A percentile compares a stretch with the other conserved stretches of the same genome.
Conservation (phyloP, 2,329 filamentous ascomycete species). For the Teratosphaeria zuluensis region DNA sequence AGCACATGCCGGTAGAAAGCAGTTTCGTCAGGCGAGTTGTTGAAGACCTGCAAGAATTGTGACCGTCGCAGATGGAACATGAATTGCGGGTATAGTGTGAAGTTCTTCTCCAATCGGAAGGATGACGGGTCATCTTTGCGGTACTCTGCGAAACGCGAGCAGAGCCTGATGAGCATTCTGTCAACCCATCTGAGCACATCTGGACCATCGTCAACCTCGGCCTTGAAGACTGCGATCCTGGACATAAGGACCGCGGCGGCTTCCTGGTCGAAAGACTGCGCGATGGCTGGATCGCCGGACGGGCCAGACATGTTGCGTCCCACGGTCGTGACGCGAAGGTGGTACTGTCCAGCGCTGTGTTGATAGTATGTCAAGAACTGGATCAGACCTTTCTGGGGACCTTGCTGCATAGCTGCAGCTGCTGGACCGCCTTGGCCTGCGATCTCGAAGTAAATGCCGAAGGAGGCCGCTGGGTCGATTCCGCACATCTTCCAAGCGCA, state of each 20-base stretch:
- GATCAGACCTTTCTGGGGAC: constrained; percentile 87
- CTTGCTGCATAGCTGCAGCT: constrained; percentile 61
- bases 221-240: constrained; percentile 97
- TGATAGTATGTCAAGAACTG: constrained; percentile 99
- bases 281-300: constrained; percentile 85
- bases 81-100: constrained; percentile 96
- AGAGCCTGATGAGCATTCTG: constrained; percentile 92
- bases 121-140: constrained; percentile 96
- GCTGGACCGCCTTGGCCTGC: constrained; percentile 82
- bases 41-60: constrained; percentile 98
- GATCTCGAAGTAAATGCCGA: constrained; percentile 96
- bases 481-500: constrained; percentile 99
- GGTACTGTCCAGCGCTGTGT: constrained; percentile 91
- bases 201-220: constrained; percentile 96
- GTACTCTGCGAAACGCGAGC: constrained; percentile 94
- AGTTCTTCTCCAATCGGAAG: constrained; percentile 96
- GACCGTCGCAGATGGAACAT: constrained; percentile 98
- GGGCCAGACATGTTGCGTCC: constrained; percentile 85
- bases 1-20: constrained; percentile 97
- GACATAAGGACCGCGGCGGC: constrained; percentile 97
- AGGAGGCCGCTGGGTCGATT: constrained; percentile 87
- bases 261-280: constrained; percentile 96
- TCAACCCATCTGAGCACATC: constrained; percentile 98
- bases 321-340: constrained; percentile 89
- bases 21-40: constrained; percentile 97